Conservation (phyloP, 2,329 filamentous ascomycete species). For the Hypocrella siamensis region DNA sequence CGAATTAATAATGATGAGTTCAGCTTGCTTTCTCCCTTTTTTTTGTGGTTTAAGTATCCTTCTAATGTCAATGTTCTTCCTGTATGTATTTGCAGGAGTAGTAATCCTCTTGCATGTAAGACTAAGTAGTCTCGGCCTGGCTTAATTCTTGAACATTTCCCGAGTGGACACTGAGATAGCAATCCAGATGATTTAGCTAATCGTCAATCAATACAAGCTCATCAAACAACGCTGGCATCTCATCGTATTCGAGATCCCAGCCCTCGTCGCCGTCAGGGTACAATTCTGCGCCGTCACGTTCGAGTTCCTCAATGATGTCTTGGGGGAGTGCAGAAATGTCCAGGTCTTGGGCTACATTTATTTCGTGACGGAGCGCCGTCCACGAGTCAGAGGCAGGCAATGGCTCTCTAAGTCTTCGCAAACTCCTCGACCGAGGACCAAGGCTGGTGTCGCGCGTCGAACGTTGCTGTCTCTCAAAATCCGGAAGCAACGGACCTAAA, state of each 20-base stretch:
- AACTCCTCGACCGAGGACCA: conserved; percentile 8
- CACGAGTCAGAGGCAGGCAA: not conserved
- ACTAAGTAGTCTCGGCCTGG: too few species aligned
- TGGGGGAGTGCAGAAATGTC: conserved; percentile 8
- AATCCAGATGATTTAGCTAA: not conserved
- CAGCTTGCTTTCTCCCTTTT: too few species aligned
- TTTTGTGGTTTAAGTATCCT: too few species aligned
- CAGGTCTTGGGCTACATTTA: conserved; percentile 10
- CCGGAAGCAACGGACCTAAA: conserved; percentile 25
- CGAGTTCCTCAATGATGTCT: conserved; percentile 8
- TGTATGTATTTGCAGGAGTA: too few species aligned
- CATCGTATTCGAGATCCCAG: conserved; percentile 19
- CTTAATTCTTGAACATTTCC: too few species aligned
- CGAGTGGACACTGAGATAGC: too few species aligned
- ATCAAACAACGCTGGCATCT: conserved; percentile 5
- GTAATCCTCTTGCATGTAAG: too few species aligned
- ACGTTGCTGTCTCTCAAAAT: conserved; percentile 28
- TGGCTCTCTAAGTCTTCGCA: conserved; percentile 10
- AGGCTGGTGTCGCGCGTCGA: conserved; percentile 16
- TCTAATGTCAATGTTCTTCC: too few species aligned
- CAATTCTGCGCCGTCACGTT: conserved; percentile 12
- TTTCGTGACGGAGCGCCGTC: not conserved
- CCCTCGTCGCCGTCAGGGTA: conserved; percentile 13
- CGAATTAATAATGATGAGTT: too few species aligned
- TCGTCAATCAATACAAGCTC: not conserved